A percentile compares a stretch with the other conserved stretches of the same genome.
These are phyloP conservation scores for Fusarium begoniae DNA, from an alignment of 2,329 filamentous ascomycete genomes.

Conservation along the genomic window DNA sequence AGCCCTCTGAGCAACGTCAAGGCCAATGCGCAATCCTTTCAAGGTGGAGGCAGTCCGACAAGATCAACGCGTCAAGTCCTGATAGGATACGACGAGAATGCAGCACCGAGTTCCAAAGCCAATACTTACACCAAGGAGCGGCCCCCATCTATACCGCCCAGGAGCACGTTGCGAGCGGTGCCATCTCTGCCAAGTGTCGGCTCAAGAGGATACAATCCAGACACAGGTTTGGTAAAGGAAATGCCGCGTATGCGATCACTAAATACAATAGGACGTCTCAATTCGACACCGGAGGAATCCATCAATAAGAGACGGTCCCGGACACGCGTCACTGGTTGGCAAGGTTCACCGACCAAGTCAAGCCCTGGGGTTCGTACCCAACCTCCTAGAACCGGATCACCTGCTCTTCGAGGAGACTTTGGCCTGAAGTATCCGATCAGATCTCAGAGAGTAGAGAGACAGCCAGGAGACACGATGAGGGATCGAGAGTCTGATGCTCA, in stretches of 20 bases:
- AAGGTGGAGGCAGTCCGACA: not conserved
- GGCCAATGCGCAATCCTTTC: slow-evolving; percentile 7
- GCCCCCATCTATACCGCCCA: slow-evolving; percentile 25
- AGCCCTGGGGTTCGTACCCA: slow-evolving; percentile 39
- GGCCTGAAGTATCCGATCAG: slow-evolving; percentile 4
- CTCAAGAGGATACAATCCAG: not conserved
- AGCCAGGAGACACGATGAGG: not conserved
- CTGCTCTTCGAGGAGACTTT: not conserved
- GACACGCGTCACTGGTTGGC: slow-evolving; percentile 25
- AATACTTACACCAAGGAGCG: not conserved
- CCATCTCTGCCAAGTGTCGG: slow-evolving; percentile 40
- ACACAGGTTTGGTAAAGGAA: not conserved
- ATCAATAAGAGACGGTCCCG: slow-evolving; percentile 35
- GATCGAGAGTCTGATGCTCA: slow-evolving; percentile 44
- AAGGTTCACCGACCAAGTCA: slow-evolving; percentile 41
- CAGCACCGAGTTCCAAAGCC: slow-evolving; percentile 2
- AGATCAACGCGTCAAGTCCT: not conserved
- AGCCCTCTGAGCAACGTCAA: slow-evolving; percentile 21
- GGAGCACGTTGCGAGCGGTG: slow-evolving; percentile 35
- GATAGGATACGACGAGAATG: slow-evolving; percentile 30
- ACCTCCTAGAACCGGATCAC: slow-evolving; percentile 16
- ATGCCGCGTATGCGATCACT: slow-evolving; percentile 40
- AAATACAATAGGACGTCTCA: slow-evolving; percentile 34
- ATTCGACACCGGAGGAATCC: slow-evolving; percentile 28
- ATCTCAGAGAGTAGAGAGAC: slow-evolving; percentile 1